Evolutionary conservation across 108 stramenopile species (phyloP).

Genomic region (Fistulifera solaris): DNA sequence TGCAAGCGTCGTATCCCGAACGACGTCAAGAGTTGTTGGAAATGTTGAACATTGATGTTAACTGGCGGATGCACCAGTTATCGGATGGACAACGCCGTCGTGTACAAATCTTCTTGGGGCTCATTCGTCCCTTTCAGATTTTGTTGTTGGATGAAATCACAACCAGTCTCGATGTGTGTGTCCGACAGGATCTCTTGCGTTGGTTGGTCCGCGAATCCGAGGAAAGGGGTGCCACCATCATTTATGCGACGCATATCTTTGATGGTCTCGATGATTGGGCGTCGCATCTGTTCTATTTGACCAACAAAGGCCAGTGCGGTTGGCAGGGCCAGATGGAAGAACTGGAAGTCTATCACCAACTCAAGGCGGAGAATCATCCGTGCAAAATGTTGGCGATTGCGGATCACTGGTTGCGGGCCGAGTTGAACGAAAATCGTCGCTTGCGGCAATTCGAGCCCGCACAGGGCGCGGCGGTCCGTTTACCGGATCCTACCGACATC

Average conservation of each 20-base stretch:
- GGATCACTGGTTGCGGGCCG: constrained; percentile 77
- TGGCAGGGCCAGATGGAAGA: constrained; percentile 80
- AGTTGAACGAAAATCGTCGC: constrained; percentile 51
- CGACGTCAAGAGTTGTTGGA: constrained; percentile 91
- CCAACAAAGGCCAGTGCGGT: constrained; percentile 55
- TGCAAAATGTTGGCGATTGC: constrained; percentile 79
- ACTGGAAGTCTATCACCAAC: constrained; percentile 57
- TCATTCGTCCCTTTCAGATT: constrained; percentile 93
- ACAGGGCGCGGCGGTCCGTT: constrained; percentile 37
- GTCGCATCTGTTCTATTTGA: constrained; percentile 61
- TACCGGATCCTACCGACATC: constrained; percentile 51
- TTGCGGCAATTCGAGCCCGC: constrained; percentile 55
- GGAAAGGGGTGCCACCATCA: constrained; percentile 83
- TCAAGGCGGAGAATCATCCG: constrained; percentile 68
- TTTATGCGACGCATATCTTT: constrained; percentile 99
- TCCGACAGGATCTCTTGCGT: constrained; percentile 83
- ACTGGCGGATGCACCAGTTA: constrained; percentile 96
- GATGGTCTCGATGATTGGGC: constrained; percentile 60
- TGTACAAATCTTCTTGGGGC: constrained; percentile 92
- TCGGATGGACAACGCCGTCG: constrained; percentile 90
- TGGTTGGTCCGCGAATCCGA: constrained; percentile 92
- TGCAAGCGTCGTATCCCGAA: constrained; percentile 92
- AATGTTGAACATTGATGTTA: constrained; percentile 88
- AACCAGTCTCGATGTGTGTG: constrained; percentile 92
- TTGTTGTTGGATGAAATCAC: constrained; percentile 97